Base-by-base conservation (phyloP, 805 yeast genomes). In the Wickerhamiella australiensis region DNA sequence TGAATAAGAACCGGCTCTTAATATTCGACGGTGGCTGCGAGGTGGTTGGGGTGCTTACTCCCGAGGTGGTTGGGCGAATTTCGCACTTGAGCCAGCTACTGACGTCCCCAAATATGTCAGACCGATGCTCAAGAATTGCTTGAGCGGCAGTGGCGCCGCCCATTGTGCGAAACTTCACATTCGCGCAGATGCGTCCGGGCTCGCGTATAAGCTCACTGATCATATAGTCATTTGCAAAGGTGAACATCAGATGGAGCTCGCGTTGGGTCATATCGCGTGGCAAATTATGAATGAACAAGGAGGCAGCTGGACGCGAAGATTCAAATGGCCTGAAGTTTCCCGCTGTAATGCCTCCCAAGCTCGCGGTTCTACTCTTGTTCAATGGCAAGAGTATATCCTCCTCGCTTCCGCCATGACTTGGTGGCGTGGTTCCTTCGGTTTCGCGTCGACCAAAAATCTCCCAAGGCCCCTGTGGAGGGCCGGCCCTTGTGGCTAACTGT, bases 201-300 rank as follows among this genome's bases (percentile, higher is more conserved):
- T 36, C 42, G 36, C 49, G 36, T 20, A 46, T 29, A 9, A 56
- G 55, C 43, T 68, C 71, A 38, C 61, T 53, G 29, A 57, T 52
- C 29, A 63, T 31, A 49, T 60, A 67, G 36, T 67, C 71, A 3
- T 61, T 59, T 13, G 71, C 71, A 51, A 68, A 63, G 9, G 70
- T 62, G 50, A 68, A 68, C 47, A 68, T 53, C 31, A 66, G 56
- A 13, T 60, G 60, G 46, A 68, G 61, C 54, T 68, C 72, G 17
- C 70, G 65, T 17, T 54, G 52, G 15, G 68, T 56, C 40, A 68
- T 46, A 47, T 68, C 69, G 23, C 62, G 59, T 0, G 72, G 71
- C 26, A 68, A 51, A 50, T 66, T 64, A 29, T 56, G 54, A 25
- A 66, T 56, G 13, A 57, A 53, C 8, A 65, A 54, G 6, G 62